Evolutionary conservation across 2,329 filamentous ascomycete genomes (phyloP).

Genomic region (Cordyceps tenuipes): DNA sequence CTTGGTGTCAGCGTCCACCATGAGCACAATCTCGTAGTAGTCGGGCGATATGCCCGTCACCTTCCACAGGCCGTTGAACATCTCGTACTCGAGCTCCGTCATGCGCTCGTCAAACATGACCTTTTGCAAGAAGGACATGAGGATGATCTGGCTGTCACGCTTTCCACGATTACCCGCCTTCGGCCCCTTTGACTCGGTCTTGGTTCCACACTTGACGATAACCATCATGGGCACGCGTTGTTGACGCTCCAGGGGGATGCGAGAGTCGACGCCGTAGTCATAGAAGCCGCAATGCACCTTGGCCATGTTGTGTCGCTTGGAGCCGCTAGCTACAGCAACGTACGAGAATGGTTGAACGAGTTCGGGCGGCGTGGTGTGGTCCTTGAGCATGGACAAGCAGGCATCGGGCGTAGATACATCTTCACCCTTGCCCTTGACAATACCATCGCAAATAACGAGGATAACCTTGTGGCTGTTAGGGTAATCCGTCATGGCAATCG

Average conservation of each 20-base stretch:
- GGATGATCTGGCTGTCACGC: constrained; percentile 95
- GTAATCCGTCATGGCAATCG: constrained; percentile 94
- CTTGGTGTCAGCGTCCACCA: constrained; percentile 99
- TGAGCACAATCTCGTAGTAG: constrained; percentile 95
- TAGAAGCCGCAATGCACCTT: constrained; percentile 98
- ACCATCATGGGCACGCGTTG: constrained; percentile 97
- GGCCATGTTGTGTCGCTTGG: constrained; percentile 99
- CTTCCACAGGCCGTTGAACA: constrained; percentile 99
- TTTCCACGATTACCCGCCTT: constrained; percentile 98
- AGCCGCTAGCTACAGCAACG: constrained; percentile 88
- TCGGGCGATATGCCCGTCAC: constrained; percentile 97
- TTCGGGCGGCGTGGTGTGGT: constrained; percentile 69
- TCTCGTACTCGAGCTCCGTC: constrained; percentile 98
- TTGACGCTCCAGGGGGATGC: constrained; percentile 76
- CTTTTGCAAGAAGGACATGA: constrained; percentile 99
- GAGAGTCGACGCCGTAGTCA: constrained; percentile 78
- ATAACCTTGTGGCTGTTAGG: constrained; percentile 98
- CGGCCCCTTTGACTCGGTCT: constrained; percentile 65
- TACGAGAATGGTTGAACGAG: constrained; percentile 90
- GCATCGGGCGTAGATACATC: constrained; percentile 80
- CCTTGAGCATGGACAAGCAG: constrained; percentile 87
- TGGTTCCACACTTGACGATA: constrained; percentile 91
- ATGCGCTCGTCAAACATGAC: constrained; percentile 99
- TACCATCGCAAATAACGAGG: constrained; percentile 90
- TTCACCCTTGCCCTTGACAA: constrained; percentile 95